phyloP scores from a whole-genome alignment of 2,329 filamentous ascomycete genomes.

The Penicillium sp. region DNA sequence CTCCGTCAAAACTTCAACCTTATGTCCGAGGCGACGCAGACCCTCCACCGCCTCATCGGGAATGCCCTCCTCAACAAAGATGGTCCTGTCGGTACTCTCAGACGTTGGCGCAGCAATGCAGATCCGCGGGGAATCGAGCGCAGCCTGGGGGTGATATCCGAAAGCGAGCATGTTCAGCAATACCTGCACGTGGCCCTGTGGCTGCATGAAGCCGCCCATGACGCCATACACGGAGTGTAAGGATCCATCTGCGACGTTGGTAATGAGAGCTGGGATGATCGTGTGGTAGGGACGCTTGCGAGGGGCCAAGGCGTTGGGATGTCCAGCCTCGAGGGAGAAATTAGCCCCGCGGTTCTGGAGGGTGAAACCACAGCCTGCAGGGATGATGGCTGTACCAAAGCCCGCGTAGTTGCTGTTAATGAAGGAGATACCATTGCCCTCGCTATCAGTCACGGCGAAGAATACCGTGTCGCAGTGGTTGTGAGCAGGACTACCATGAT shows the following conservation, averaged over 20 bases:
- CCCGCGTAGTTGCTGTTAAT: conserved; percentile 95
- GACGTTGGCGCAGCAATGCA: conserved; percentile 74
- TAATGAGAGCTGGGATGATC: conserved; percentile 91
- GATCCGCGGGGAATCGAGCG: conserved; percentile 86
- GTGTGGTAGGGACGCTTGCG: conserved; percentile 94
- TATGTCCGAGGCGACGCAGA: conserved; percentile 22
- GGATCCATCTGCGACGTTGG: conserved; percentile 70
- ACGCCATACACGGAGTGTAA: conserved; percentile 89
- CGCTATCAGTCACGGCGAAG: conserved; percentile 77
- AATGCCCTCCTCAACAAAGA: conserved; percentile 27
- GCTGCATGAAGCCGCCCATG: conserved; percentile 99
- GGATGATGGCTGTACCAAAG: conserved; percentile 83
- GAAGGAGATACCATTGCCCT: conserved; percentile 90
- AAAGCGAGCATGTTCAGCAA: conserved; percentile 86
- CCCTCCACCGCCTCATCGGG: conserved; percentile 22
- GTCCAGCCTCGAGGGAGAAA: conserved; percentile 68
- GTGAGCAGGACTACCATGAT: conserved; percentile 81
- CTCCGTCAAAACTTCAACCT: conserved; percentile 22
- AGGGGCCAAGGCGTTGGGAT: conserved; percentile 79
- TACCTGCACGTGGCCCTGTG: conserved; percentile 93
- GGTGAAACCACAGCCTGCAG: conserved; percentile 83
- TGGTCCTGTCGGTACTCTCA: conserved; percentile 43
- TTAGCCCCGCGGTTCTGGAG: conserved; percentile 91
- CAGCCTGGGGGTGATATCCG: conserved; percentile 78
- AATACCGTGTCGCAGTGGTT: conserved; percentile 92